These are phyloP conservation scores for Xylariaceae sp. DNA, from an alignment of 2,329 filamentous ascomycete species.

Conservation along the genomic window DNA sequence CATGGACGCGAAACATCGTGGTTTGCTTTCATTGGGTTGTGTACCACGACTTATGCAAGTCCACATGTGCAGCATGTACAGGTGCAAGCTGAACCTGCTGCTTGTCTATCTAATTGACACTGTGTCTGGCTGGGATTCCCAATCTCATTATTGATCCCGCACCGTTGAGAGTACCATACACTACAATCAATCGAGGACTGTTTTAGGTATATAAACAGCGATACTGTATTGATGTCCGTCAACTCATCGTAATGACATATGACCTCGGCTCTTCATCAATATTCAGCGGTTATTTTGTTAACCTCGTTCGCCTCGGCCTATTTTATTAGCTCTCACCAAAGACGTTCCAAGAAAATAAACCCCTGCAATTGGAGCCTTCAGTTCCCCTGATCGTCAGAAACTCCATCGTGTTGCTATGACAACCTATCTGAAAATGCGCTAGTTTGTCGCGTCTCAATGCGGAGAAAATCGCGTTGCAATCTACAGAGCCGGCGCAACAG, in stretches of 20 bases:
- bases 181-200: too few relatives aligned
- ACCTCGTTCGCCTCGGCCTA: slow-evolving; percentile 18
- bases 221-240: background rate
- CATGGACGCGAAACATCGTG: slow-evolving; percentile 39
- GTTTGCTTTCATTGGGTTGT: slow-evolving; percentile 38
- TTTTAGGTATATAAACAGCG: slow-evolving; percentile 25
- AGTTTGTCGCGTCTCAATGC: background rate
- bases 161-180: too few relatives aligned
- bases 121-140: slow-evolving; percentile 20
- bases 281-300: slow-evolving; percentile 18
- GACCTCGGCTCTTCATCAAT: slow-evolving; percentile 14
- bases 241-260: slow-evolving; percentile 6
- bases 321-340: slow-evolving; percentile 6
- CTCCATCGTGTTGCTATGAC: slow-evolving; percentile 31
- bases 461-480: background rate
- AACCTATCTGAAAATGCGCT: background rate
- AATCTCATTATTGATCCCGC: background rate
- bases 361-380: slow-evolving; percentile 24
- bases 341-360: background rate
- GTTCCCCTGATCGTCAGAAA: slow-evolving; percentile 37
- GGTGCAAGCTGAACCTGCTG: slow-evolving; percentile 34
- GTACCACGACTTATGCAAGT: slow-evolving; percentile 39
- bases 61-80: slow-evolving; percentile 21
- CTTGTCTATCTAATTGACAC: slow-evolving; percentile 25
- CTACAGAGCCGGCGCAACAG: background rate